These are phyloP conservation scores for Lentinus tigrinus DNA, from an alignment of 768 basidiomycete genomes.

Conservation along the genomic window DNA sequence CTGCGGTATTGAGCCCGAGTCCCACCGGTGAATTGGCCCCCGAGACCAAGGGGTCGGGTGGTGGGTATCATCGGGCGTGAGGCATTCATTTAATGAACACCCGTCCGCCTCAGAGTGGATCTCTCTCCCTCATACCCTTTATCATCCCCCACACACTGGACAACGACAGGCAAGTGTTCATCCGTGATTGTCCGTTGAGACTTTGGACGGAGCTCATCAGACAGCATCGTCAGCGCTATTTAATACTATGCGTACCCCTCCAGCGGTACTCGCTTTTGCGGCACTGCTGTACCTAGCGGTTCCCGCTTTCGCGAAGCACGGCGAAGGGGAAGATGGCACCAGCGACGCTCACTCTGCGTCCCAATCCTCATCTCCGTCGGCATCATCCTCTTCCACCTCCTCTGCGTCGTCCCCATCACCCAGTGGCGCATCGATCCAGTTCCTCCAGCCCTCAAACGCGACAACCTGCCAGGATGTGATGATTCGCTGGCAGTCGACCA, in stretches of 20 bases:
- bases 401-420: constrained; percentile 1
- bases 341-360: constrained; percentile 5
- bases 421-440: constrained; percentile 19
- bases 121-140: neutral
- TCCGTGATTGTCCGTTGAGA: neutral
- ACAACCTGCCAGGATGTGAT: constrained; percentile 29
- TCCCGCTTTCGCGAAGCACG: constrained; percentile 6
- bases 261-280: neutral
- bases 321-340: neutral
- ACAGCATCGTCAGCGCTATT: neutral
- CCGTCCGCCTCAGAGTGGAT: neutral
- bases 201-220: neutral
- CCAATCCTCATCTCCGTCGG: neutral
- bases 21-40: neutral
- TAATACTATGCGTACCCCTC: neutral
- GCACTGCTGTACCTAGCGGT: neutral
- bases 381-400: neutral
- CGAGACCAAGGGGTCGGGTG: neutral
- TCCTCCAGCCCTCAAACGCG: constrained; percentile 26
- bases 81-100: neutral
- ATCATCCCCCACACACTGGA: neutral
- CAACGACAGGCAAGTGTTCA: neutral
- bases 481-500: constrained; percentile 28
- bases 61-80: neutral
- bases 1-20: neutral